Conservation (phyloP, 2,329 filamentous ascomycete species). For the Aureobasidium sp. region DNA sequence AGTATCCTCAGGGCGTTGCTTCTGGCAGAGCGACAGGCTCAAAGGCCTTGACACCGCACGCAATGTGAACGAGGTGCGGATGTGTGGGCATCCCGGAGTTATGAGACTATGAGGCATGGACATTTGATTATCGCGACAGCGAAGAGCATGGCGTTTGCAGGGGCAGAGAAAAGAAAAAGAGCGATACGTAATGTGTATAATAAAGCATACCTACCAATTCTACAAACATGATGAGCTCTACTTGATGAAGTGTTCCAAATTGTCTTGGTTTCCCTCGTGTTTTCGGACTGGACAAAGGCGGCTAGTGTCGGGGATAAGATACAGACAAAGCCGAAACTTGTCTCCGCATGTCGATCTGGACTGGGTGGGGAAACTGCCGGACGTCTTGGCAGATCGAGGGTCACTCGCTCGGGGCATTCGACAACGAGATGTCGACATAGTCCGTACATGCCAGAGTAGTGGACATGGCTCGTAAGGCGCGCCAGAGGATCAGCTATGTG, state of each 20-base stretch:
- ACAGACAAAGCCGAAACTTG: background rate
- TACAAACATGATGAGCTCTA: background rate
- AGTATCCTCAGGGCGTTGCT: background rate
- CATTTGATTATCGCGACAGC: background rate
- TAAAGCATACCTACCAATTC: background rate
- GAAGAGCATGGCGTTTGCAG: constrained; percentile 1
- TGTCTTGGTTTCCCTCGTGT: background rate
- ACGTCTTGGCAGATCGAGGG: background rate
- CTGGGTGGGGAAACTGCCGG: background rate
- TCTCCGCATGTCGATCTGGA: background rate
- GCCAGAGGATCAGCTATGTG: constrained; percentile 49
- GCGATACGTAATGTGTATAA: background rate
- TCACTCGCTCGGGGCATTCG: background rate
- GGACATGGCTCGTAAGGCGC: constrained; percentile 42
- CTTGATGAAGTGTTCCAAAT: background rate
- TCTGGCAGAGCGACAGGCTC: background rate
- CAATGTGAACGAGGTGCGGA: background rate
- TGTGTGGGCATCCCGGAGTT: background rate
- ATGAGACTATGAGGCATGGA: background rate
- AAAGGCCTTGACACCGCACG: background rate
- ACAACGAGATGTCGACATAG: background rate
- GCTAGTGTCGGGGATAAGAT: background rate
- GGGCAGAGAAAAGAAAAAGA: background rate
- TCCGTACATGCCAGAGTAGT: constrained; percentile 1
- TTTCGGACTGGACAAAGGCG: background rate